phyloP scores from a whole-genome alignment of 768 basidiomycete species.

The Kwoniella newhampshirensis region DNA sequence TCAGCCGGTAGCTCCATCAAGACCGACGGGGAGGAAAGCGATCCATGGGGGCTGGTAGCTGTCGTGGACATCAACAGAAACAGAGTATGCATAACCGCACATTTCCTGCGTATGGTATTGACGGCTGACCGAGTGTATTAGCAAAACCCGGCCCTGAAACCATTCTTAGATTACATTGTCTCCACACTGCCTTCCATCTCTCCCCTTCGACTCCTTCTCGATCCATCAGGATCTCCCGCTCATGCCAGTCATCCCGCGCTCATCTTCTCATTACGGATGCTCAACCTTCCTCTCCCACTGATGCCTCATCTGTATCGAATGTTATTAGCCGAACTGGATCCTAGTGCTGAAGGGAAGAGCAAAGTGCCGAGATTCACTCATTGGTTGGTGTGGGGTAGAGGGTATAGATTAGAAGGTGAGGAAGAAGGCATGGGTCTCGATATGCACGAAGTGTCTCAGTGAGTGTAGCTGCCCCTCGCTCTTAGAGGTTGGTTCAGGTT shows the following conservation, averaged over 20 bases:
- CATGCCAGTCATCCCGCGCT: constrained; percentile 68
- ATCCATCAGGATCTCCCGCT: constrained; percentile 51
- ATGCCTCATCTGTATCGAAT: constrained; percentile 89
- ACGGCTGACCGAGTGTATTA: constrained; percentile 44
- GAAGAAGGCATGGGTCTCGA: constrained; percentile 64
- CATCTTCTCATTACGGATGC: constrained; percentile 78
- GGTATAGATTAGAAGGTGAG: constrained; percentile 69
- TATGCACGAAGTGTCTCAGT: constrained; percentile 33
- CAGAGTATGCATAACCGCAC: constrained; percentile 55
- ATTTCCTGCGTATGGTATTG: neutral
- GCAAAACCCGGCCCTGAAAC: constrained; percentile 70
- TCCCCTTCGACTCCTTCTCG: constrained; percentile 62
- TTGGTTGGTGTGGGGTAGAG: constrained; percentile 72
- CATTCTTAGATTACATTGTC: constrained; percentile 69
- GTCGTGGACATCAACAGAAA: constrained; percentile 75
- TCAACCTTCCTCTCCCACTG: constrained; percentile 95
- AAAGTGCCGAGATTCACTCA: constrained; percentile 72
- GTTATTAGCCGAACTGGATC: constrained; percentile 77
- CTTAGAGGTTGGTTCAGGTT: neutral
- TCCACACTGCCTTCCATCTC: constrained; percentile 60
- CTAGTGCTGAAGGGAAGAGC: constrained; percentile 68
- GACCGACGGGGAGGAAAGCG: constrained; percentile 82
- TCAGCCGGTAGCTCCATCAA: constrained; percentile 80
- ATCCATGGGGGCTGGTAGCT: constrained; percentile 84
- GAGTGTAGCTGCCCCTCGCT: constrained; percentile 5